phyloP scores from a whole-genome alignment of 2,329 filamentous ascomycete genomes.

The Exophiala alcalophila region DNA sequence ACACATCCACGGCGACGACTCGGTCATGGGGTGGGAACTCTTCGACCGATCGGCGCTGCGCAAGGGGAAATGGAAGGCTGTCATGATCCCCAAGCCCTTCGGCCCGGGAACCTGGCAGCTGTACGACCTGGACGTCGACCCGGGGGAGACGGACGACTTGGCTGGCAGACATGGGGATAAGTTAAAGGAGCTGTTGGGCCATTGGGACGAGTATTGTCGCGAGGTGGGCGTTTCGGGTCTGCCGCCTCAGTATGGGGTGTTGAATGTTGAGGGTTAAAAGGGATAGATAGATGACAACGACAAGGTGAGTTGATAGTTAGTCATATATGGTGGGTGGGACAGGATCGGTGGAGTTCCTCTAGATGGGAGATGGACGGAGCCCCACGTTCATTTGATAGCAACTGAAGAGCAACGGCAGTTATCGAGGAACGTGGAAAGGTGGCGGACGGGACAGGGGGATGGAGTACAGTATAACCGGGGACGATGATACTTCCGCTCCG shows the following conservation, averaged over 20 bases:
- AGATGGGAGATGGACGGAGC: background rate
- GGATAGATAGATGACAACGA: background rate
- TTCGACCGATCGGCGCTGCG: constrained; percentile 57
- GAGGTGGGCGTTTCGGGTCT: constrained; percentile 52
- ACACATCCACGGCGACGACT: constrained; percentile 31
- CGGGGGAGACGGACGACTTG: constrained; percentile 71
- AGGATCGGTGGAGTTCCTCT: background rate
- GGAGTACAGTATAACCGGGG: too few species aligned
- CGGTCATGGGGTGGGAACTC: constrained; percentile 37
- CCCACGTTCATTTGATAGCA: constrained; percentile 1
- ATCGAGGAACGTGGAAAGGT: too few species aligned
- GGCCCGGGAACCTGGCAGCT: constrained; percentile 57
- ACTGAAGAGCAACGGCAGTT: background rate
- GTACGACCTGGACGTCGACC: constrained; percentile 73
- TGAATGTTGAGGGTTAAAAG: constrained; percentile 4
- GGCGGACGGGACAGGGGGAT: too few species aligned
- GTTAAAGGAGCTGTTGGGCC: constrained; percentile 46
- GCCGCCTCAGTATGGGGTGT: constrained; percentile 14
- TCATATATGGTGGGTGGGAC: too few species aligned
- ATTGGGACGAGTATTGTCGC: constrained; percentile 58
- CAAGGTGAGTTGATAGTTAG: too few species aligned
- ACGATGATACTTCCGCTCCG: too few species aligned
- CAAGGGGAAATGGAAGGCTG: constrained; percentile 83
- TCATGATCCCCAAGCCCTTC: constrained; percentile 70
- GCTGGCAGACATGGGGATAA: constrained; percentile 50